Evolutionary conservation across 2,329 filamentous ascomycete species (phyloP).

Genomic region (Cytospora piceicola): DNA sequence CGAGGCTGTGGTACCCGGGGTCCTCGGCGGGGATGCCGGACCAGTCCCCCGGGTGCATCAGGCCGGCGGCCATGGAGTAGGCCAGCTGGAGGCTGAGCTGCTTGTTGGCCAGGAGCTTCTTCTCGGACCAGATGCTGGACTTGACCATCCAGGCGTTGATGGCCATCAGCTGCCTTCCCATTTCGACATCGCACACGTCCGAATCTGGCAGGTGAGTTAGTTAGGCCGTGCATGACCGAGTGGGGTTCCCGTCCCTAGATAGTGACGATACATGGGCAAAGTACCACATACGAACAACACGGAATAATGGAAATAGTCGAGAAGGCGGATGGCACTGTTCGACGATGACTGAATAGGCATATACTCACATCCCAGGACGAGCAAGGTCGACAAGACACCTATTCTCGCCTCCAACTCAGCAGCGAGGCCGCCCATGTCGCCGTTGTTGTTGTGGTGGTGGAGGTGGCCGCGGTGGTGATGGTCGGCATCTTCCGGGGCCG

Average conservation of each 20-base stretch:
- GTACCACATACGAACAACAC: background rate
- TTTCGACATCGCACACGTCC: slow-evolving; percentile 28
- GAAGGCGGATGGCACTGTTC: too few species aligned
- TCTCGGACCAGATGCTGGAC: slow-evolving; percentile 26
- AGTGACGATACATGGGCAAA: background rate
- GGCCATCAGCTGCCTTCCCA: slow-evolving; percentile 25
- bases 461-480: slow-evolving; percentile 3
- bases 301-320: background rate
- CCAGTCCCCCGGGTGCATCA: slow-evolving; percentile 26
- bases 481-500: slow-evolving; percentile 1
- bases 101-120: slow-evolving; percentile 23
- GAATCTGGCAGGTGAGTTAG: slow-evolving; percentile 22
- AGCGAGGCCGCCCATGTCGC: slow-evolving; percentile 6
- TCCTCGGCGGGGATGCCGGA: slow-evolving; percentile 5
- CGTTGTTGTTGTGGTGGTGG: slow-evolving; percentile 4
- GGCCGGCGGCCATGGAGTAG: slow-evolving; percentile 26
- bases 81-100: slow-evolving; percentile 28
- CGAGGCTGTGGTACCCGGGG: slow-evolving; percentile 24
- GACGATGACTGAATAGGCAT: too few species aligned
- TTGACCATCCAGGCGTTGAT: slow-evolving; percentile 29
- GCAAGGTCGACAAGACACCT: slow-evolving; percentile 27
- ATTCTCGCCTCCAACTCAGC: slow-evolving; percentile 23
- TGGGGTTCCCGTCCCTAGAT: background rate
- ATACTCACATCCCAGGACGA: slow-evolving; percentile 30
- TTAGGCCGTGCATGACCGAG: slow-evolving; percentile 13